phyloP scores from a whole-genome alignment of 495 filamentous ascomycete genomes.

The Penicillium pulvis region DNA sequence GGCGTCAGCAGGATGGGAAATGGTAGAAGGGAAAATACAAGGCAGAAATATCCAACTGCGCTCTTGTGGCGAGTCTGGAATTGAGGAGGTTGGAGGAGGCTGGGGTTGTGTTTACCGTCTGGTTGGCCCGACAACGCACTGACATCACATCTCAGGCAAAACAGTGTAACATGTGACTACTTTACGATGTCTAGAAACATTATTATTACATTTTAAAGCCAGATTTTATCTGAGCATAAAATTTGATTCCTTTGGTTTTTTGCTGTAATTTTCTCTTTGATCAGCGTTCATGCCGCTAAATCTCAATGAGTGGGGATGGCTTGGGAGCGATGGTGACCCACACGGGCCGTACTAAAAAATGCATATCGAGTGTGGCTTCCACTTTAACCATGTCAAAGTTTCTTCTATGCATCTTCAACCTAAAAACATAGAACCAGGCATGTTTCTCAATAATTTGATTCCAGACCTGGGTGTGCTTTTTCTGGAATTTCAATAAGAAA shows the following conservation, averaged over 20 bases:
- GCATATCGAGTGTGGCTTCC: not conserved
- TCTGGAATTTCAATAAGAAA: too few relatives aligned
- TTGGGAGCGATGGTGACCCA: not conserved
- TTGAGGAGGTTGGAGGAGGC: conserved; percentile 49
- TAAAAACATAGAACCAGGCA: too few relatives aligned
- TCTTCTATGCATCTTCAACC: too few relatives aligned
- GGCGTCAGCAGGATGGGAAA: conserved; percentile 10
- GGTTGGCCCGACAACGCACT: conserved; percentile 35
- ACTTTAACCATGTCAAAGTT: too few relatives aligned
- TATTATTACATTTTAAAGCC: not conserved
- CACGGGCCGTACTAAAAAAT: not conserved
- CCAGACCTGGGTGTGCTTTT: too few relatives aligned
- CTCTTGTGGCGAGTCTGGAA: conserved; percentile 21
- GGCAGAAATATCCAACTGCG: conserved; percentile 14
- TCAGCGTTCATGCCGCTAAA: not conserved
- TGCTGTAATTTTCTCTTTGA: too few relatives aligned
- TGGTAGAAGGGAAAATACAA: conserved; percentile 15
- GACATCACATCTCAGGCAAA: not conserved
- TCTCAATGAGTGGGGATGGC: not conserved
- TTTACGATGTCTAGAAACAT: not conserved
- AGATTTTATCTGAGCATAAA: too few relatives aligned
- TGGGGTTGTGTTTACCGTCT: conserved; percentile 40
- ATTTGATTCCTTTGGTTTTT: too few relatives aligned
- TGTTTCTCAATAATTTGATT: too few relatives aligned
- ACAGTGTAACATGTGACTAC: not conserved